These are phyloP conservation scores for Rhizoclosmatium sp. DNA, from an alignment of 192 early-diverging fungal species.

Conservation along the genomic window DNA sequence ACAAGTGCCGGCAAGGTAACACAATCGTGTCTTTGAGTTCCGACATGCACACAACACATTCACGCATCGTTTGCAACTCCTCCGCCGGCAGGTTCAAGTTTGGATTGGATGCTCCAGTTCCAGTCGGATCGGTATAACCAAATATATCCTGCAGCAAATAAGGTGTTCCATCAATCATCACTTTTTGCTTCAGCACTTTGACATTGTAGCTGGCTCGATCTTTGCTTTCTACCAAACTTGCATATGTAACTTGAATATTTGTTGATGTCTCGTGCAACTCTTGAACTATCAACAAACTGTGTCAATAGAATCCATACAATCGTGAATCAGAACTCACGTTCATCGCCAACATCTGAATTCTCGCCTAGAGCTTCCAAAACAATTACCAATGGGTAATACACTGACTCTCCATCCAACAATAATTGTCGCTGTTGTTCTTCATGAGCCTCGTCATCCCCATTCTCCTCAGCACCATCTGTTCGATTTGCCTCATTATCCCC, in stretches of 20 bases:
- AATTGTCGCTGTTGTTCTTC: neutral
- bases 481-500: neutral
- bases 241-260: conserved; percentile 34
- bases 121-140: conserved; percentile 55
- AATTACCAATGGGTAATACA: conserved; percentile 34
- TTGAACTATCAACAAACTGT: neutral
- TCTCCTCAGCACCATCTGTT: neutral
- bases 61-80: conserved; percentile 52
- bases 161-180: conserved; percentile 47
- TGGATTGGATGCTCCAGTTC: conserved; percentile 25
- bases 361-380: conserved; percentile 14
- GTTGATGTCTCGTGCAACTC: neutral
- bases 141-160: conserved; percentile 66
- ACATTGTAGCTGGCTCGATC: conserved; percentile 4
- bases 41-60: conserved; percentile 82
- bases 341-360: too few species aligned
- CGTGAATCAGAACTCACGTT: too few species aligned
- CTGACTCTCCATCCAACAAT: neutral
- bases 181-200: conserved; percentile 42
- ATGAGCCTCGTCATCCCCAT: neutral
- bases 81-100: conserved; percentile 4
- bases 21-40: conserved; percentile 77
- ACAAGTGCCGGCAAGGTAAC: conserved; percentile 83
- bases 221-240: conserved; percentile 20
- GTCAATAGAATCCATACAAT: neutral